Evolutionary conservation across 2,329 filamentous ascomycete species (phyloP).

Genomic region (Fusarium sp.): DNA sequence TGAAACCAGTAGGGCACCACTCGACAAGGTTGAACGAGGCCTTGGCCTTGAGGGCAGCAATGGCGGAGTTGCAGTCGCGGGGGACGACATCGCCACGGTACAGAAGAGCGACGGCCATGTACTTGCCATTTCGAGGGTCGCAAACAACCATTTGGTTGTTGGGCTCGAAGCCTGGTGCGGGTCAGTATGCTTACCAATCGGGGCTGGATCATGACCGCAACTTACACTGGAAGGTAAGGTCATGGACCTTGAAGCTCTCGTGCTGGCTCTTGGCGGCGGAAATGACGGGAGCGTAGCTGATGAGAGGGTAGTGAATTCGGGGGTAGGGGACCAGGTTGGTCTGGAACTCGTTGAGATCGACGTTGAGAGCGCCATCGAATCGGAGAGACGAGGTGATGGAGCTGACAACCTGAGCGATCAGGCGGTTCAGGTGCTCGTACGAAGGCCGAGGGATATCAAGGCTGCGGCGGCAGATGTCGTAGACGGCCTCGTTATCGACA

Average conservation of each 20-base stretch:
- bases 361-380: conserved; percentile 81
- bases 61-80: conserved; percentile 78
- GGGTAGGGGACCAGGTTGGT: conserved; percentile 83
- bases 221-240: conserved; percentile 82
- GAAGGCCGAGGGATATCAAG: conserved; percentile 78
- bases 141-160: conserved; percentile 87
- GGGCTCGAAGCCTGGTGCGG: conserved; percentile 75
- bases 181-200: conserved; percentile 44
- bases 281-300: conserved; percentile 81
- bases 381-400: conserved; percentile 82
- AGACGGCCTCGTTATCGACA: conserved; percentile 82
- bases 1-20: conserved; percentile 84
- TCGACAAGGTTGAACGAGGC: conserved; percentile 81
- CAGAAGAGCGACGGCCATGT: conserved; percentile 81
- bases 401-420: conserved; percentile 82
- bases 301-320: conserved; percentile 81
- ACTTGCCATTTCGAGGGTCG: conserved; percentile 82
- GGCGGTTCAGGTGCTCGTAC: conserved; percentile 80
- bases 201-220: conserved; percentile 24
- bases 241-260: conserved; percentile 89
- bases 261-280: conserved; percentile 84
- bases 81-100: conserved; percentile 82
- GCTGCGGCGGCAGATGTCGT: conserved; percentile 82
- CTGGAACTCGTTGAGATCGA: conserved; percentile 85
- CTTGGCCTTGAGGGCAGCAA: conserved; percentile 79